Conservation (phyloP, 192 early-diverging fungal genomes). For the Coemansia sp. region DNA sequence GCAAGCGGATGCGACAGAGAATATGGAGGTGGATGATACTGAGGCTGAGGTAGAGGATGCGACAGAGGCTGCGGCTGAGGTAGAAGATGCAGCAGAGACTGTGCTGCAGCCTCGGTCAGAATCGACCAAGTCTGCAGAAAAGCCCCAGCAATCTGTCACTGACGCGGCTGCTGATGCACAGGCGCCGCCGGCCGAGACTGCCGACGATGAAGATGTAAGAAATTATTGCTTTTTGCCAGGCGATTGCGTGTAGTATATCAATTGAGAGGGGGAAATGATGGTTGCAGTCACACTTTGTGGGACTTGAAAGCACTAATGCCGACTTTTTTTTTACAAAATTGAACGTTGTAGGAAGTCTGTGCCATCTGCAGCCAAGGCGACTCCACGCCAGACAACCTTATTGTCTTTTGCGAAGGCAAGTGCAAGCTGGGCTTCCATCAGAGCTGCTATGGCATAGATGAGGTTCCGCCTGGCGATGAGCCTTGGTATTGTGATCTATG, state of each 20-base stretch:
- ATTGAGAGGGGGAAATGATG: neutral
- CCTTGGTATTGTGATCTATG: conserved; percentile 53
- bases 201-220: conserved; percentile 1
- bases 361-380: conserved; percentile 40
- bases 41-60: conserved; percentile 37
- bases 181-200: neutral
- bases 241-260: neutral
- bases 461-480: conserved; percentile 43
- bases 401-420: conserved; percentile 51
- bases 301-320: neutral
- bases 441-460: conserved; percentile 39
- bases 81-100: no score
- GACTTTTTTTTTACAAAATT: neutral
- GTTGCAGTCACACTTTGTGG: no score
- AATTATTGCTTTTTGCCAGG: neutral
- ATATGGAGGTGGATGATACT: no score
- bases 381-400: conserved; percentile 26
- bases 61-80: neutral
- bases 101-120: neutral
- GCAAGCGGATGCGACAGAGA: no score
- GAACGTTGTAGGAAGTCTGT: conserved; percentile 35
- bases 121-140: neutral
- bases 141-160: neutral
- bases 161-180: neutral
- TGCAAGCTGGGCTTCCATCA: conserved; percentile 37